Evolutionary conservation across 2,329 filamentous ascomycete genomes (phyloP).

Genomic region (Epichloe elymi): DNA sequence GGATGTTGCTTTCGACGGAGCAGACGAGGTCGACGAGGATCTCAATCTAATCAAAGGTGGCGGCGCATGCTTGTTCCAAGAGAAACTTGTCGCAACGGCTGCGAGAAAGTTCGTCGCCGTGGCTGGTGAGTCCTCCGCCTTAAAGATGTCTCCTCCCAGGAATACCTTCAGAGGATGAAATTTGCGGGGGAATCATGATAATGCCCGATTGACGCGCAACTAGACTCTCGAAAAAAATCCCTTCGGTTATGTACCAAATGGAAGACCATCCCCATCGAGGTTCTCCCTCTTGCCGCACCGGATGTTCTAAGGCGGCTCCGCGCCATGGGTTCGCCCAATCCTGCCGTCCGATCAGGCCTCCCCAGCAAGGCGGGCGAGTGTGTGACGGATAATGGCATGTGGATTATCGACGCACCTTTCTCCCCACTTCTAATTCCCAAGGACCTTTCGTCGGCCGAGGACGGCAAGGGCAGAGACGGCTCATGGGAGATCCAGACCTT

Average conservation of each 20-base stretch:
- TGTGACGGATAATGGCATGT: constrained; percentile 44
- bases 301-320: constrained; percentile 62
- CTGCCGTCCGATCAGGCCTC: constrained; percentile 58
- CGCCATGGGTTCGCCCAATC: constrained; percentile 57
- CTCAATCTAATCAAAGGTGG: constrained; percentile 97
- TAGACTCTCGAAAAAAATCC: constrained; percentile 84
- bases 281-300: constrained; percentile 70
- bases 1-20: constrained; percentile 90
- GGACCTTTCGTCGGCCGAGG: constrained; percentile 36
- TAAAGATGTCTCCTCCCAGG: too few species aligned
- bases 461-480: constrained; percentile 38
- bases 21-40: constrained; percentile 90
- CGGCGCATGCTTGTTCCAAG: constrained; percentile 93
- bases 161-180: background rate
- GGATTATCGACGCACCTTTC: constrained; percentile 91
- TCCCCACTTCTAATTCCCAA: constrained; percentile 51
- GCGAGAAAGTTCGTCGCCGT: constrained; percentile 81
- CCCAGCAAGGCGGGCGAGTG: constrained; percentile 72
- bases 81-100: constrained; percentile 83
- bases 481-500: constrained; percentile 71
- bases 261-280: constrained; percentile 85
- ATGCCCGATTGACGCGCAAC: background rate
- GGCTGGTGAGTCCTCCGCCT: constrained; percentile 44
- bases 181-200: constrained; percentile 1
- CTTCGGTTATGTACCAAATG: constrained; percentile 60